A percentile compares a stretch with the other conserved stretches of the same genome.
These are phyloP conservation scores for Drosera spatulata DNA, from an alignment of 179 eudicot genomes.

Conservation along the genomic window DNA sequence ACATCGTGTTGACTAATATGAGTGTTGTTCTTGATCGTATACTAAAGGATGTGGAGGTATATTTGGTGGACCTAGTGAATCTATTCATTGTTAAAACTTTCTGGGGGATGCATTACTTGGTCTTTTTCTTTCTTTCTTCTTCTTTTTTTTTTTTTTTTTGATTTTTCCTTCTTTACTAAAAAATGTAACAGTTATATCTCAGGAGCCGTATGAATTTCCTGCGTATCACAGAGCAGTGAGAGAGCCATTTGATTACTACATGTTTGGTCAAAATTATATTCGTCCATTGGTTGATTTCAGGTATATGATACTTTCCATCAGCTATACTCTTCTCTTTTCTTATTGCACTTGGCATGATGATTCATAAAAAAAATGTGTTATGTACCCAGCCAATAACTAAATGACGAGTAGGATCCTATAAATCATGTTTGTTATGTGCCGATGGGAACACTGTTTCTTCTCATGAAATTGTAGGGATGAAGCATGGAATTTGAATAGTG, in stretches of 20 bases:
- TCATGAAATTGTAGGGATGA: too few relatives aligned
- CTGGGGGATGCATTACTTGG: too few relatives aligned
- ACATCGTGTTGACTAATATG: constrained; percentile 81
- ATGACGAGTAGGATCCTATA: too few relatives aligned
- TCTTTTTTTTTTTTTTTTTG: not conserved
- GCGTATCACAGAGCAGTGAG: constrained; percentile 85
- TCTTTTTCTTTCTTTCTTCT: not conserved
- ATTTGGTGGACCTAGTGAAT: constrained; percentile 7
- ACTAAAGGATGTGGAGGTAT: constrained; percentile 76
- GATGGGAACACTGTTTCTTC: too few relatives aligned
- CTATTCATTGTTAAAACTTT: constrained; percentile 1
- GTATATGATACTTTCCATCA: constrained; percentile 25
- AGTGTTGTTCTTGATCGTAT: constrained; percentile 59
- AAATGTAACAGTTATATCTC: constrained; percentile 24
- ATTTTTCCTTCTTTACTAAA: not conserved
- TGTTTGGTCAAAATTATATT: constrained; percentile 78
- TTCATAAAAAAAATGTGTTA: not conserved
- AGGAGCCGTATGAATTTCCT: constrained; percentile 78
- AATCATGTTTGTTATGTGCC: too few relatives aligned
- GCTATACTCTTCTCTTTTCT: not conserved
- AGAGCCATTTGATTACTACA: constrained; percentile 83
- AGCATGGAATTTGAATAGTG: too few relatives aligned
- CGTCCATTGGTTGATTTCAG: constrained; percentile 83
- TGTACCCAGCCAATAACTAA: too few relatives aligned
- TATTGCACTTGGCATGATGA: constrained; percentile 3